phyloP scores from a whole-genome alignment of 257 asterid genomes.

The Penstemon newberryi region DNA sequence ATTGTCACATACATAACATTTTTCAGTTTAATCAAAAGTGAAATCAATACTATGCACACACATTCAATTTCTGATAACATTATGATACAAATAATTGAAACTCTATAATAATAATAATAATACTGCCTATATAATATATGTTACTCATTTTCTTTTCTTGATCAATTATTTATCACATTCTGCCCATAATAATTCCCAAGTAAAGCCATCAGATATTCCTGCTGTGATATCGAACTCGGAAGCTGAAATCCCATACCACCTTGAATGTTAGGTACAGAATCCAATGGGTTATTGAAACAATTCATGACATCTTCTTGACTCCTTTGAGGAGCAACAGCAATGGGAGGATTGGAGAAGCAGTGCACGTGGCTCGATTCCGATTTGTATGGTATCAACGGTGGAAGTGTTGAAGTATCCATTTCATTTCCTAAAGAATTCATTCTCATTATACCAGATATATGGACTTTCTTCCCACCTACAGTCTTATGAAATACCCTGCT shows the following conservation, averaged over 20 bases:
- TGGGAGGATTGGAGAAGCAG: constrained; percentile 53
- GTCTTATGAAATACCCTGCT: constrained; percentile 87
- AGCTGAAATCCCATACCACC: constrained; percentile 16
- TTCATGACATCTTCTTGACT: constrained; percentile 23
- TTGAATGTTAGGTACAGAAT: constrained; percentile 16
- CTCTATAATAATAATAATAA: constrained; percentile 2
- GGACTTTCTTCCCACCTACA: constrained; percentile 72
- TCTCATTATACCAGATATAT: constrained; percentile 58
- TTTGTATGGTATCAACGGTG: constrained; percentile 46
- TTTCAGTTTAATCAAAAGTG: constrained; percentile 25
- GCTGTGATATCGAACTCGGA: constrained; percentile 30
- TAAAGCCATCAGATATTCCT: constrained; percentile 34
- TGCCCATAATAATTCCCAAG: constrained; percentile 41
- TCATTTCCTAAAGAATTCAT: constrained; percentile 33
- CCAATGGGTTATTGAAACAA: constrained; percentile 18
- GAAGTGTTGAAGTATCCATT: constrained; percentile 39
- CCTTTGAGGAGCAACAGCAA: constrained; percentile 12
- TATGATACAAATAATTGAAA: background rate
- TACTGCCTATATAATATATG: background rate
- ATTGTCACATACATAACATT: constrained; percentile 14
- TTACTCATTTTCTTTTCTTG: constrained; percentile 44
- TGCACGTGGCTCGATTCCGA: constrained; percentile 46
- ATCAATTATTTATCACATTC: constrained; percentile 31
- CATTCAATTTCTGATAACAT: constrained; percentile 23
- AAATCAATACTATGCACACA: constrained; percentile 27